These are phyloP conservation scores for Ganoderma boninense DNA, from an alignment of 1,284 basidiomycete genomes.

Conservation along the genomic window DNA sequence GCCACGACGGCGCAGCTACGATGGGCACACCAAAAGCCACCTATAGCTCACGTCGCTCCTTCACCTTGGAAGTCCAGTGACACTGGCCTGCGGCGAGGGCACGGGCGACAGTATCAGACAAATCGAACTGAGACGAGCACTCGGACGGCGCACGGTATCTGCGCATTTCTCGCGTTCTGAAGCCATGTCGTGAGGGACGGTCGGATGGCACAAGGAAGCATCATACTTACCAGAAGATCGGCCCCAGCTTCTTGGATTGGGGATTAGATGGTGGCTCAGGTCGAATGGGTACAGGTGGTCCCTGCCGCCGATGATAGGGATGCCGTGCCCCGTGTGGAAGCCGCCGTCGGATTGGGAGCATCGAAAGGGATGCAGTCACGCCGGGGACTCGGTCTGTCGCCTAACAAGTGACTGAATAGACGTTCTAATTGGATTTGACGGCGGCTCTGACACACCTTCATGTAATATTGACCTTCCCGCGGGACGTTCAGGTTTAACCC, in stretches of 20 bases:
- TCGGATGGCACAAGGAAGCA: not conserved
- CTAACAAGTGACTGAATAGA: not conserved
- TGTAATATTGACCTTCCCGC: not conserved
- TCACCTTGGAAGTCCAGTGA: not conserved
- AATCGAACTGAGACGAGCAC: not conserved
- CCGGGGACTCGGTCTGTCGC: not conserved
- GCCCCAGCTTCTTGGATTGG: not conserved
- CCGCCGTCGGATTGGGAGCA: not conserved
- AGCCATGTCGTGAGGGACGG: not conserved
- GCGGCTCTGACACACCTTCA: not conserved
- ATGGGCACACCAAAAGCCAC: not conserved
- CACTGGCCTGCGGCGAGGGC: not conserved
- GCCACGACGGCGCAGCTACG: not conserved
- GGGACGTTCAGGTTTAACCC: too few species aligned
- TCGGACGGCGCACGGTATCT: not conserved
- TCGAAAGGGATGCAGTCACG: not conserved
- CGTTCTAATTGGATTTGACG: not conserved
- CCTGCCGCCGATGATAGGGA: not conserved
- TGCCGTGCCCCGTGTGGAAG: not conserved
- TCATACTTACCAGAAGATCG: not conserved
- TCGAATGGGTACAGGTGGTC: not conserved
- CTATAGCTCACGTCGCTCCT: not conserved
- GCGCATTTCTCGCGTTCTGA: not conserved
- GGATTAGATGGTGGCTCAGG: not conserved
- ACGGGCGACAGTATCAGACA: not conserved